A percentile compares a stretch with the other conserved stretches of the same genome.
phyloP scores from a whole-genome alignment of 805 yeast genomes.

The Candida morakotiae region DNA sequence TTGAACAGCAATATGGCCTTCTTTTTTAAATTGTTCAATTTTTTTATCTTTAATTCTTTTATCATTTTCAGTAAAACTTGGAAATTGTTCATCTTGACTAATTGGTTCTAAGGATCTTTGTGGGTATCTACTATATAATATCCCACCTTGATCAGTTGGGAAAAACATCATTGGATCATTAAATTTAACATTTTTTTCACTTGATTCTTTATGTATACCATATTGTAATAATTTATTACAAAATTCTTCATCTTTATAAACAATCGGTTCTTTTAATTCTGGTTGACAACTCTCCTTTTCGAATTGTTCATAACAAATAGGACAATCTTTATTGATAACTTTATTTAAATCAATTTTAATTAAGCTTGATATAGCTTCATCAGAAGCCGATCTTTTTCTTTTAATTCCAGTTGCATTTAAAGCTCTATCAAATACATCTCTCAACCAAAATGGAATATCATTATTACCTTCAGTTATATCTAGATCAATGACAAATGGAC shows the following conservation, averaged over 20 bases:
- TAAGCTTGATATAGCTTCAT: conserved; percentile 35
- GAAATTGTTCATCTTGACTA: conserved; percentile 21
- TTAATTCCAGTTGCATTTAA: conserved; percentile 26
- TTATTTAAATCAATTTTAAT: conserved; percentile 16
- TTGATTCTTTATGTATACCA: conserved; percentile 8
- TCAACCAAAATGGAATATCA: conserved; percentile 28
- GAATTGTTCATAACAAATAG: conserved; percentile 37
- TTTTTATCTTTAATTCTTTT: conserved; percentile 11
- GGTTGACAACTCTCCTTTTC: not conserved
- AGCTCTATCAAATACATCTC: conserved; percentile 32
- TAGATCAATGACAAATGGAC: conserved; percentile 6
- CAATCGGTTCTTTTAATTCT: not conserved
- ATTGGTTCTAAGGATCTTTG: conserved; percentile 16
- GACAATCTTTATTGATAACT: conserved; percentile 24
- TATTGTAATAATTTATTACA: not conserved
- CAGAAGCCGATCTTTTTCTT: conserved; percentile 24
- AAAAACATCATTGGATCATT: conserved; percentile 31
- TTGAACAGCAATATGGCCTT: conserved; percentile 31
- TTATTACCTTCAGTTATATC: conserved; percentile 10
- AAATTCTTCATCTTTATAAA: not conserved
- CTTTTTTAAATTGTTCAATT: conserved; percentile 9
- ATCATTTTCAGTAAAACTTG: conserved; percentile 20
- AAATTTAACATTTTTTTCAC: conserved; percentile 11
- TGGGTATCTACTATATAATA: conserved; percentile 24
- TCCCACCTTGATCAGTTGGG: conserved; percentile 25